phyloP scores from a whole-genome alignment of 108 stramenopile genomes.

The Cyclotella atomus region DNA sequence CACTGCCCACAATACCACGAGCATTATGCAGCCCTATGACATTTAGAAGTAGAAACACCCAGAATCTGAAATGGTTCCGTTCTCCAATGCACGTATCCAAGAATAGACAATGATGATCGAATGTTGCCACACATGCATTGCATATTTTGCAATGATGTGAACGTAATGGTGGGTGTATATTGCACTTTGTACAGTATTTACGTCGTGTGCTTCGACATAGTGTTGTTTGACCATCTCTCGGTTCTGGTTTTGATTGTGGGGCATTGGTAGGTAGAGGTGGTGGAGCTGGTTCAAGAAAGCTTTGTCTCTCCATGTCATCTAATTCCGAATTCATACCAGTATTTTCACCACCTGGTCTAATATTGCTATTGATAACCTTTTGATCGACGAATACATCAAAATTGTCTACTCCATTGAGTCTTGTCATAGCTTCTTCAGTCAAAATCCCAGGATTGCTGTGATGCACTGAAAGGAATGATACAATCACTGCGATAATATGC shows the following conservation, averaged over 20 bases:
- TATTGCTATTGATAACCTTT: neutral
- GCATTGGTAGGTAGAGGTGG: neutral
- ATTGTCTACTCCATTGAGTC: neutral
- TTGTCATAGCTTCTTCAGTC: neutral
- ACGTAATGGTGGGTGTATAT: constrained; percentile 76
- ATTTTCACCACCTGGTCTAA: neutral
- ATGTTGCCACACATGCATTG: constrained; percentile 81
- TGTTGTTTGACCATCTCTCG: neutral
- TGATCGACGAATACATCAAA: neutral
- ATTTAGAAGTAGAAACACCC: constrained; percentile 71
- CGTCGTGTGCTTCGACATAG: constrained; percentile 46
- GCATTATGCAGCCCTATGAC: constrained; percentile 38
- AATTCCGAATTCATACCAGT: neutral
- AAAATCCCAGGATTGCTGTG: constrained; percentile 5
- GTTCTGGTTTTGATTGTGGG: neutral
- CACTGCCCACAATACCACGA: constrained; percentile 39
- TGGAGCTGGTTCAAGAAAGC: constrained; percentile 8
- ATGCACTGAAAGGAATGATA: neutral
- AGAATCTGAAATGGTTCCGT: constrained; percentile 90
- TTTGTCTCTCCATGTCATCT: constrained; percentile 4
- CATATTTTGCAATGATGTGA: constrained; percentile 85
- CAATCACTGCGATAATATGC: neutral
- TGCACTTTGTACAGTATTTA: constrained; percentile 55
- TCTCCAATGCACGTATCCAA: constrained; percentile 90
- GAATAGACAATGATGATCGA: constrained; percentile 91